Base-by-base conservation (phyloP, 1,139 yeast genomes). In the Debaryomyces robertsiae region DNA sequence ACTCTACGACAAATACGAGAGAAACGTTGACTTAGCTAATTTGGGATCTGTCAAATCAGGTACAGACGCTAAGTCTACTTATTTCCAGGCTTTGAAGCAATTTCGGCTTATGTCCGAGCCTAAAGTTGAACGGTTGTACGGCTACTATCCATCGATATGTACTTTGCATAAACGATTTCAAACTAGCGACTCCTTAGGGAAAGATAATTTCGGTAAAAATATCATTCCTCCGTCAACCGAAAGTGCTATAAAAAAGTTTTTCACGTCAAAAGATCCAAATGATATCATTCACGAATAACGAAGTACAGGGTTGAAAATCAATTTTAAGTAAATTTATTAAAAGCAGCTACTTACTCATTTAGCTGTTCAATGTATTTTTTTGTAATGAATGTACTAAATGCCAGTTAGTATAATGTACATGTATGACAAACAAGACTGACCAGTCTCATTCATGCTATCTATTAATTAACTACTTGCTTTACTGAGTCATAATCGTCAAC, bases 41-140 rank as follows among this genome's bases (percentile, higher is more conserved):
- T 58, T 83, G 9, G 79, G 81, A 1, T 63, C 65, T 4, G 77
- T 81, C 9, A 75, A 68, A 53, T 79, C 84, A 4, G 86, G 86
- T 0, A 58, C 63, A 4, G 76, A 73, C 49, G 49, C 64, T 3
- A 61, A 61, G 30, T 74, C 76, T 30, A 73, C 82, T 0, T 74
- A 71, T 48, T 49, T 71, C 3, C 75, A 75, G 47, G 68, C 79
- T 38, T 49, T 83, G 23, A 69, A 73, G 37, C 83, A 81, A 45
- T 72, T 84, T 47, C 78, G 77, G 41, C 63, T 72, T 46, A 73
- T 83, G 72, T 81, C 86, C 2, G 73, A 57, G n/a, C 57, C 63
- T 1, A 66, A 60, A 42, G 64, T 71, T 7, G 74, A 71, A 41
- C 54, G 59, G 31, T 54, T 72, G 14, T 59, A 53, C 45, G 54